These are phyloP conservation scores for Sanguinoderma infundibulare DNA, from an alignment of 1,284 basidiomycete genomes.

Conservation along the genomic window DNA sequence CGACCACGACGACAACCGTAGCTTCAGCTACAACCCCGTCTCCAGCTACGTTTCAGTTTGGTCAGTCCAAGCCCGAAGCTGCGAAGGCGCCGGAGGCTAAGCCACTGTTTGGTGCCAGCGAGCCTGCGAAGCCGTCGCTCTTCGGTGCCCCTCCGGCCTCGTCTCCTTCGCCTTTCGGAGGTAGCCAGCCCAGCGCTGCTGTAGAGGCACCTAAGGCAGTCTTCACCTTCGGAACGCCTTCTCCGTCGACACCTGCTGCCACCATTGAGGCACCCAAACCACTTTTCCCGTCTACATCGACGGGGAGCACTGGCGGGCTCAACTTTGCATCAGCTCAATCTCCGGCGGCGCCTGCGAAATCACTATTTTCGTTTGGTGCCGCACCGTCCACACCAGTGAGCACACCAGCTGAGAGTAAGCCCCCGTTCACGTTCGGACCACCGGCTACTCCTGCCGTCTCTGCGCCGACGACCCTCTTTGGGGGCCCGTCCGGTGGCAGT, in stretches of 20 bases:
- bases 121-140: constrained; percentile 18
- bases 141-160: constrained; percentile 20
- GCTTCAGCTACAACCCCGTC: constrained; percentile 11
- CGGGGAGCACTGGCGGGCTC: constrained; percentile 26
- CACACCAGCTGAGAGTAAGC: constrained; percentile 26
- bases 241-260: constrained; percentile 21
- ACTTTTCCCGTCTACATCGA: constrained; percentile 28
- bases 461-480: constrained; percentile 21
- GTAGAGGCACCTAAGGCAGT: constrained; percentile 28
- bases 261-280: constrained; percentile 34
- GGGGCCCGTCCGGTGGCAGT: constrained; percentile 20
- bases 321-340: constrained; percentile 23
- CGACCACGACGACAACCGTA: constrained; percentile 1
- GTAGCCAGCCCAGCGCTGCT: constrained; percentile 17
- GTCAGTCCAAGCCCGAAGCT: constrained; percentile 18
- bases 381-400: constrained; percentile 27
- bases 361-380: constrained; percentile 31
- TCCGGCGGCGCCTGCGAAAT: constrained; percentile 27
- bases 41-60: constrained; percentile 17
- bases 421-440: constrained; percentile 28
- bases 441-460: constrained; percentile 17
- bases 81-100: constrained; percentile 23
- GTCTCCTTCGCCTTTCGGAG: constrained; percentile 23
- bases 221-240: constrained; percentile 29
- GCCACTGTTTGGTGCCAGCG: constrained; percentile 12